Conservation (phyloP, 768 basidiomycete genomes). For the Leccinellum rugosiceps region DNA sequence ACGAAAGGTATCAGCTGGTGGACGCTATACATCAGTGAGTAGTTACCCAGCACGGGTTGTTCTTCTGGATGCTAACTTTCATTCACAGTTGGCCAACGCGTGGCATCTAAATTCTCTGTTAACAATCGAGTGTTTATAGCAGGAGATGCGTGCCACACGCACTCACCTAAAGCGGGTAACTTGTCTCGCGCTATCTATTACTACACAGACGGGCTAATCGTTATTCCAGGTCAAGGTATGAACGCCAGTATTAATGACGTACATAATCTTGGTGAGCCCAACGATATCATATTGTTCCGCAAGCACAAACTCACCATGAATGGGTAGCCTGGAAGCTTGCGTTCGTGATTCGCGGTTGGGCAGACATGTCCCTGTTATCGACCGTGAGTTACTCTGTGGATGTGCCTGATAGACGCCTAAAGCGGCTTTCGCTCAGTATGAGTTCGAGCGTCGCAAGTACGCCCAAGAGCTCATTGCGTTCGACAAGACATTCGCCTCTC, state of each 20-base stretch:
- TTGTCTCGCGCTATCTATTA: not conserved
- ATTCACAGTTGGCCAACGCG: constrained; percentile 49
- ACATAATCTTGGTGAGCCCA: constrained; percentile 44
- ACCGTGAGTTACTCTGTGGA: constrained; percentile 33
- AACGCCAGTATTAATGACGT: constrained; percentile 54
- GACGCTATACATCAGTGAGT: constrained; percentile 48
- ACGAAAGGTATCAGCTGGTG: constrained; percentile 42
- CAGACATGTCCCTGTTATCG: constrained; percentile 42
- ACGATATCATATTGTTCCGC: not conserved
- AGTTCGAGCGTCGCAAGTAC: constrained; percentile 50
- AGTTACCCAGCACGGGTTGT: not conserved
- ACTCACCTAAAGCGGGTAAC: constrained; percentile 42
- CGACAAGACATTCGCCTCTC: constrained; percentile 48
- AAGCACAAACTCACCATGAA: not conserved
- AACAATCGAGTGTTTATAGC: constrained; percentile 53
- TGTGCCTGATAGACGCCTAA: not conserved
- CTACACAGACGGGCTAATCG: constrained; percentile 8
- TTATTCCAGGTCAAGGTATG: constrained; percentile 47
- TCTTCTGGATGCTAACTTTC: not conserved
- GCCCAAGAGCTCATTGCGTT: constrained; percentile 54
- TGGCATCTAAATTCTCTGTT: constrained; percentile 48
- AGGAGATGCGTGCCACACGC: constrained; percentile 52
- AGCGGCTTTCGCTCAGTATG: constrained; percentile 36
- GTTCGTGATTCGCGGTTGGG: constrained; percentile 47
- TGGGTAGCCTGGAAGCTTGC: constrained; percentile 50